A percentile compares a stretch with the other conserved stretches of the same genome.
Evolutionary conservation across 768 basidiomycete genomes (phyloP).

Genomic region (Russula brevipes): DNA sequence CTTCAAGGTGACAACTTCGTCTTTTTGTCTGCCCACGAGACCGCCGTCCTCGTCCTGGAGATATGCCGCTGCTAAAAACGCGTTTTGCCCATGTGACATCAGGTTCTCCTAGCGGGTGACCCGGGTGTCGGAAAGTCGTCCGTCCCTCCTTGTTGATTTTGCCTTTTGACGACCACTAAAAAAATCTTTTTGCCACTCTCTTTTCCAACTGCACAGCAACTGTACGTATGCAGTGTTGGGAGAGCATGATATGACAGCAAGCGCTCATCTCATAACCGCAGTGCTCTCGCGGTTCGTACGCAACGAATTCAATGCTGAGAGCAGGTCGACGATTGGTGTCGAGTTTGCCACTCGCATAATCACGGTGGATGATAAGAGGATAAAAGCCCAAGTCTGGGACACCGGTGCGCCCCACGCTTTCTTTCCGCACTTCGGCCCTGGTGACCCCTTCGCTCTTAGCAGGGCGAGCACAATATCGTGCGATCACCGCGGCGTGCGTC

Average conservation of each 20-base stretch:
- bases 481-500: slow-evolving; percentile 90
- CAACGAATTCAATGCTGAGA: slow-evolving; percentile 98
- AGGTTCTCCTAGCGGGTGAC: slow-evolving; percentile 99
- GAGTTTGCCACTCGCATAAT: slow-evolving; percentile 96
- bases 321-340: slow-evolving; percentile 98
- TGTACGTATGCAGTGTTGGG: slow-evolving; percentile 39
- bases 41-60: not conserved
- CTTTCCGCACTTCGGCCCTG: not conserved
- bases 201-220: slow-evolving; percentile 42
- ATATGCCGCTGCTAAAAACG: not conserved
- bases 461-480: slow-evolving; percentile 94
- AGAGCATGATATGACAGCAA: not conserved
- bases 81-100: not conserved
- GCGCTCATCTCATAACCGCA: not conserved
- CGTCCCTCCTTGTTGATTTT: slow-evolving; percentile 35
- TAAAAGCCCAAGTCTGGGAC: slow-evolving; percentile 99
- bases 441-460: slow-evolving; percentile 42
- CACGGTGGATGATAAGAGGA: slow-evolving; percentile 90
- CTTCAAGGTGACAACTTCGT: slow-evolving; percentile 69
- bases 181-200: not conserved
- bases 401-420: slow-evolving; percentile 57
- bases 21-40: not conserved
- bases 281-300: slow-evolving; percentile 99
- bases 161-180: not conserved
- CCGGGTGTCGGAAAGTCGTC: slow-evolving; percentile 99